A percentile compares a stretch with the other conserved stretches of the same genome.
phyloP scores from a whole-genome alignment of 805 yeast genomes.

The Yarrowia osloensis region DNA sequence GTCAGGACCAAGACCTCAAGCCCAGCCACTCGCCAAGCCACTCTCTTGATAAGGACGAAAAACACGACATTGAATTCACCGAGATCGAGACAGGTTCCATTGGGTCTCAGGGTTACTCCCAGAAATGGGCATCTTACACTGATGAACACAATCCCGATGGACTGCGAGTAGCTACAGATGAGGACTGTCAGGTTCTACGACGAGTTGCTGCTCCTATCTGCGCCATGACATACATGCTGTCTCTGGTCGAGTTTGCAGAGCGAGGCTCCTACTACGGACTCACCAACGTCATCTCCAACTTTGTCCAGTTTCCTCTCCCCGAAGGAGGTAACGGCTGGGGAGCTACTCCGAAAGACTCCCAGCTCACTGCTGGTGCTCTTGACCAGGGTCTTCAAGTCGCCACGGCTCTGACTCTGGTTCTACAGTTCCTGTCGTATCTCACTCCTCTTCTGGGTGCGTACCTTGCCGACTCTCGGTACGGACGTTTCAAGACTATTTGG shows the following conservation, averaged over 20 bases:
- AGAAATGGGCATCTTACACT: neutral
- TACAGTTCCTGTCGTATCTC: neutral
- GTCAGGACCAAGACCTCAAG: neutral
- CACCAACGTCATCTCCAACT: neutral
- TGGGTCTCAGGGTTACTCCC: neutral
- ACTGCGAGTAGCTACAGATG: neutral
- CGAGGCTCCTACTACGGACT: neutral
- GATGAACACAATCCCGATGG: neutral
- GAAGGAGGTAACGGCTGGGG: neutral
- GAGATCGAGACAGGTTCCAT: neutral
- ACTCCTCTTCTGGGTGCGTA: neutral
- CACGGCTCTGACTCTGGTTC: neutral
- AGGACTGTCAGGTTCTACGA: neutral
- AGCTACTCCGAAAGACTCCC: neutral
- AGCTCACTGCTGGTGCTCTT: neutral
- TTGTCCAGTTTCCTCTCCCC: neutral
- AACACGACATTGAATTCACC: neutral
- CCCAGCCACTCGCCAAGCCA: neutral
- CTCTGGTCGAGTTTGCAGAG: neutral
- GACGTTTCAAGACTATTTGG: neutral
- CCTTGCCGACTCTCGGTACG: neutral
- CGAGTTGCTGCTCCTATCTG: neutral
- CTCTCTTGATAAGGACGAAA: neutral
- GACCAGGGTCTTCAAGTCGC: slow-evolving; percentile 8
- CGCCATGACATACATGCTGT: neutral